Conservation (phyloP, 2,329 filamentous ascomycete species). For the Aspergillus aculeatinus region DNA sequence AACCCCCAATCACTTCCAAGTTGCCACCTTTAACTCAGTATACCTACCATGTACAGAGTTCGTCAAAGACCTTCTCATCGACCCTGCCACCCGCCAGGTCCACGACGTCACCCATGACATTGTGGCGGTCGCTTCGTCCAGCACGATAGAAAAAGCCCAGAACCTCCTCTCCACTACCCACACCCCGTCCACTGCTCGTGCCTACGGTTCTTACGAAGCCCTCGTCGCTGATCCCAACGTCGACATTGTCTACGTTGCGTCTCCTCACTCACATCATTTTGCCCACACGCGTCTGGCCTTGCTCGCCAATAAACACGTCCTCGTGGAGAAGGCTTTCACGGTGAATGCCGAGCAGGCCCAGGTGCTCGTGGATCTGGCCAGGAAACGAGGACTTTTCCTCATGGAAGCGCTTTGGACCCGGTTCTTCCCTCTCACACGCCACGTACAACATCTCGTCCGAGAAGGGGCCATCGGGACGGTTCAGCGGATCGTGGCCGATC, state of each 20-base stretch:
- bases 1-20: no score
- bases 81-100: no score
- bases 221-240: constrained; percentile 70
- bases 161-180: background rate
- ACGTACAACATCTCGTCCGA: constrained; percentile 60
- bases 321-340: constrained; percentile 82
- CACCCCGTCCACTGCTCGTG: background rate
- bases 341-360: constrained; percentile 70
- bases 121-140: no score
- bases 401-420: constrained; percentile 84
- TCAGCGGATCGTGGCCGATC: constrained; percentile 52
- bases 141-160: background rate
- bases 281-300: constrained; percentile 78
- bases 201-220: constrained; percentile 73
- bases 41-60: no score
- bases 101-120: no score
- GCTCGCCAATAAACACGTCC: constrained; percentile 73
- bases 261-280: constrained; percentile 82
- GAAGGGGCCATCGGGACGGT: constrained; percentile 48
- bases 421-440: constrained; percentile 74
- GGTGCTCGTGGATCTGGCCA: constrained; percentile 66
- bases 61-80: no score
- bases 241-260: constrained; percentile 79
- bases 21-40: no score
- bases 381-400: constrained; percentile 66